Base-by-base conservation (phyloP, 495 filamentous ascomycete species). In the Xylaria bambusicola region DNA sequence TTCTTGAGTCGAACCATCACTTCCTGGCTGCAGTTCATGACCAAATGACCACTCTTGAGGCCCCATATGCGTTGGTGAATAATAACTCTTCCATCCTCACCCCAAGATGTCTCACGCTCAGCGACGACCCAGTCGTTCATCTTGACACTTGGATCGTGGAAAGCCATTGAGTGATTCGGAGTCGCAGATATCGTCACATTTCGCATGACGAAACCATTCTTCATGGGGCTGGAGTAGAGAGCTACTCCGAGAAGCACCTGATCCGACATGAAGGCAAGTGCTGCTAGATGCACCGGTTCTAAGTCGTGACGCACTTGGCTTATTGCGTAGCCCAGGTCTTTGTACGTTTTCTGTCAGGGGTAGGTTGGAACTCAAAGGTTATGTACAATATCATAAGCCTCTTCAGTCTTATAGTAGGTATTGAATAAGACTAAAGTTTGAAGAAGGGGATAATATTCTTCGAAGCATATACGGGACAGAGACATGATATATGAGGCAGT, bases 71-170 rank as follows among this genome's bases (percentile, higher is more conserved):
- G 29, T 17, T 57, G 54, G 21, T 49, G 29, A 18, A 57, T 17
- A 10, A 57, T 6, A 8, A 57, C 54, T 24, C 54, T 33, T 8
- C 54, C 54, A 9, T 47, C 54, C 24, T 15, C 24, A n/a, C 56
- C 56, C 56, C 56, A 60, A 18, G 47, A 33, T 6, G 56, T 60
- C 15, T 46, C 38, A 6, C 56, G 35, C 27, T 52, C 48, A 6
- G 27, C 10, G 20, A 60, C 35, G 4, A 60, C n/a, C 56, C 56
- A 60, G 12, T 52, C 21, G 21, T 60, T 47, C 12, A 60, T 52
- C 10, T 29, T 31, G 12, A 18, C 56, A 21, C 13, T 15, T 23
- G 47, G 46, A 45, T 52, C 47, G 48, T 60, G 56, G 12, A 60
- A 52, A 17, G 56, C 50, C 6, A 60, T 46, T 33, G 15, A 52